These are phyloP conservation scores for Pholiota adiposa DNA, from an alignment of 1,284 basidiomycete species.

Conservation along the genomic window DNA sequence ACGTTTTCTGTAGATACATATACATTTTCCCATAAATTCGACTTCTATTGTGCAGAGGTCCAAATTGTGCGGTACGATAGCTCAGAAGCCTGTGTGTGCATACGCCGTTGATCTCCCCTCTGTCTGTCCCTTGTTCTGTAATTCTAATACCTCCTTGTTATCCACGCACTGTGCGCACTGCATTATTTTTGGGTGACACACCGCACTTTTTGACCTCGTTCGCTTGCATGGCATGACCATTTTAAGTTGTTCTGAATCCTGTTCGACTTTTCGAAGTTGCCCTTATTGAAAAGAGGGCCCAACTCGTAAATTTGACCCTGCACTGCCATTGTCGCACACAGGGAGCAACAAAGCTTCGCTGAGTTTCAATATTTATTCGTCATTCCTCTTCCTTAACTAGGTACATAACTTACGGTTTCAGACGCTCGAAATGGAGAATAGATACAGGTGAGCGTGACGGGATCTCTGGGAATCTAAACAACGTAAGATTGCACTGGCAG, in stretches of 20 bases:
- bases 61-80: neutral
- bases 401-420: constrained; percentile 13
- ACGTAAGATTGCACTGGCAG: constrained; percentile 15
- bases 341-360: constrained; percentile 14
- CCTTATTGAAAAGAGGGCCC: neutral
- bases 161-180: constrained; percentile 4
- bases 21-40: too few species aligned
- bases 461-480: constrained; percentile 11
- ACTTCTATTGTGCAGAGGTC: neutral
- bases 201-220: neutral
- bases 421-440: constrained; percentile 13
- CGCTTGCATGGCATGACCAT: constrained; percentile 6
- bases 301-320: neutral
- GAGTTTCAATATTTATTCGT: constrained; percentile 19
- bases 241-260: neutral
- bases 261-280: neutral
- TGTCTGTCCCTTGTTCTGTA: neutral
- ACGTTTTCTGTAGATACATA: too few species aligned
- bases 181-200: neutral
- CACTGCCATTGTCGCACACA: neutral
- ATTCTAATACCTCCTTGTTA: constrained; percentile 3
- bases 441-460: constrained; percentile 6
- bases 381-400: neutral
- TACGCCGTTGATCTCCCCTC: neutral
- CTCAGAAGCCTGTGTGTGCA: neutral